Evolutionary conservation across 495 filamentous ascomycete species (phyloP), one percentile per base, ranked within the genome.

Genomic region (Sporormia fimetaria): DNA sequence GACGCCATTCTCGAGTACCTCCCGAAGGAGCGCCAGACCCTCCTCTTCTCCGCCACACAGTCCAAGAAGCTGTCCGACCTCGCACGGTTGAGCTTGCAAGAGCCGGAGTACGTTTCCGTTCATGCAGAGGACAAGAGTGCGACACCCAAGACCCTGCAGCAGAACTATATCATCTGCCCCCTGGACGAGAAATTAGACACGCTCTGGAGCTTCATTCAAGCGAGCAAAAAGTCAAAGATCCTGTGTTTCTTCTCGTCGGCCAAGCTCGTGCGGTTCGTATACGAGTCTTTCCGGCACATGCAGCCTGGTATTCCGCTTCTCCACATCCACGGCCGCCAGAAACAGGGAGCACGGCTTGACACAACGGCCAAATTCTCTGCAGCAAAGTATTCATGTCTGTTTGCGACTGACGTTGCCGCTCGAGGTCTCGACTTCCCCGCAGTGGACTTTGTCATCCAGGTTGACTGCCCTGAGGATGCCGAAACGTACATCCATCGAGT

Each of bases 401-500:
- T 99, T 54, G 83, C 88, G 1, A 99, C 90, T 0, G 90, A 98
- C 57, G 83, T 98, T 21, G 84, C 87, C 23, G 90, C 90, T 6
- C 74, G 90, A 53, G 90, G 90, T 67, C 70, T 98, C 6, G 90
- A 98, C 73, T 93, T 96, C 43, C 87, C 88, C 15, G 76, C 75
- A 31, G 90, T 98, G 3, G 87, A 94, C 45, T 62, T 86, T 0
- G 86, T 98, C 3, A 51, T 98, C 37, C 94, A 95, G 59, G 82
- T 75, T 44, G 88, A 95, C 55, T 63, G 94, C 6, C 83, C 84
- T 0, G 67, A 67, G 10, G 83, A 88, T 47, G 80, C 75, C 54
- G 90, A 94, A 60, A 94, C 85, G 0, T 98, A 98, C 47, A 98
- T 98, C 47, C 90, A 98, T 59, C 78, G 90, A 36, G 92, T 95